phyloP scores from a whole-genome alignment of 768 basidiomycete genomes.

The Pleurotus sapidus region DNA sequence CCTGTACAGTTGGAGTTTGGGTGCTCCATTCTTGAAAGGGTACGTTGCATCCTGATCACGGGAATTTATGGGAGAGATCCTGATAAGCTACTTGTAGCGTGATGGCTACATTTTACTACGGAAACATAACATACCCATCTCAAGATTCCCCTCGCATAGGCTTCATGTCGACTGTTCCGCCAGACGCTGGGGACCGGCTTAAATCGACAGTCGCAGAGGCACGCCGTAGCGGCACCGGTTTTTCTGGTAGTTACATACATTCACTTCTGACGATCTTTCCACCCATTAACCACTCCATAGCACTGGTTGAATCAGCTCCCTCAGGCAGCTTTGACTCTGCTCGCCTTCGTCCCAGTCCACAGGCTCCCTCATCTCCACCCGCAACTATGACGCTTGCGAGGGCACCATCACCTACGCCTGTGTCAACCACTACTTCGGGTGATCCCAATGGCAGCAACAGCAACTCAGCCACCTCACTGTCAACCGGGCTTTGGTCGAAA shows the following conservation, averaged over 20 bases:
- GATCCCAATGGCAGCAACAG: neutral
- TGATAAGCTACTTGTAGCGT: slow-evolving; percentile 38
- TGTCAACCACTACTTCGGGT: neutral
- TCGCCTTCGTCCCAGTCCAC: neutral
- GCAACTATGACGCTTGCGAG: neutral
- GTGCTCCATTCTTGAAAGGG: slow-evolving; percentile 76
- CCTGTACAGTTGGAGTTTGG: slow-evolving; percentile 75
- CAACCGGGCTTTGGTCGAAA: no score
- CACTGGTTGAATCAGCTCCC: neutral
- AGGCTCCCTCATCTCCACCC: neutral
- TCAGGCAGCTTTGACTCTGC: neutral
- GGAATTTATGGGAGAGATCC: neutral
- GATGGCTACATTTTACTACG: slow-evolving; percentile 67
- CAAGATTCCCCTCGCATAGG: slow-evolving; percentile 68
- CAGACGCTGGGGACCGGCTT: slow-evolving; percentile 41
- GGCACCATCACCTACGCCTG: neutral
- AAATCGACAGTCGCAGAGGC: slow-evolving; percentile 31
- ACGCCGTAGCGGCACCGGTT: slow-evolving; percentile 21
- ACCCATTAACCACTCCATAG: neutral
- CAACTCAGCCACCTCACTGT: neutral
- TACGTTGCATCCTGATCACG: slow-evolving; percentile 21
- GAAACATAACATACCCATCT: slow-evolving; percentile 67
- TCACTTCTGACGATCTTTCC: neutral
- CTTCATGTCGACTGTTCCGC: slow-evolving; percentile 66
- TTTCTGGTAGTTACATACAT: slow-evolving; percentile 19